Percentiles rank a stretch among this genome's conserved stretches.
These are phyloP conservation scores for Apiospora pterosperma DNA, from an alignment of 2,329 filamentous ascomycete genomes.

Conservation along the genomic window DNA sequence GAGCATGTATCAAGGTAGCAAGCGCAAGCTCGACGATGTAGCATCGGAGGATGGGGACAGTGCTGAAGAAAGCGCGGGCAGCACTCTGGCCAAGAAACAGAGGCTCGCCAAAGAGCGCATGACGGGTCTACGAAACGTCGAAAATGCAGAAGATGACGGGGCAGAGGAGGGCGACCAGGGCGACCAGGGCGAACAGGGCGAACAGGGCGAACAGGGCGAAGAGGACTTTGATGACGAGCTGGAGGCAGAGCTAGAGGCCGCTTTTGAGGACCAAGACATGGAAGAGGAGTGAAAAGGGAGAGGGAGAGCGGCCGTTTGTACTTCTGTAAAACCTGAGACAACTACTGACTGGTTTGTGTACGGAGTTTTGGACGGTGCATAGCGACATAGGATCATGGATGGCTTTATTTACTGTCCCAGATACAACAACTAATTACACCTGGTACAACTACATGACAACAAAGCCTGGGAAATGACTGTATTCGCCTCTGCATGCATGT, in stretches of 20 bases:
- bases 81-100: slow-evolving; percentile 38
- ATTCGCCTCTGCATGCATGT: too few relatives aligned
- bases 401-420: not conserved
- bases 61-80: slow-evolving; percentile 14
- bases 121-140: slow-evolving; percentile 37
- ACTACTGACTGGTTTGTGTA: not conserved
- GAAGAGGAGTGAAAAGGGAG: not conserved
- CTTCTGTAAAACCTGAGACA: not conserved
- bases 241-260: slow-evolving; percentile 36
- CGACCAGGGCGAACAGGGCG: slow-evolving; percentile 41
- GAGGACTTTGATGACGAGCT: slow-evolving; percentile 44
- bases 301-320: not conserved
- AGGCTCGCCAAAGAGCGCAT: slow-evolving; percentile 35
- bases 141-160: slow-evolving; percentile 30
- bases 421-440: not conserved
- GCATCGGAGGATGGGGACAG: slow-evolving; percentile 10
- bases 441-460: not conserved
- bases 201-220: slow-evolving; percentile 27
- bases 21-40: slow-evolving; percentile 24
- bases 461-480: too few relatives aligned
- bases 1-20: slow-evolving; percentile 39
- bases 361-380: not conserved
- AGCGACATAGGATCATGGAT: not conserved
- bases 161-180: slow-evolving; percentile 30
- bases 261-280: slow-evolving; percentile 14